Evolutionary conservation across 2,329 filamentous ascomycete species (phyloP).

Genomic region (Sporothrix protearum): DNA sequence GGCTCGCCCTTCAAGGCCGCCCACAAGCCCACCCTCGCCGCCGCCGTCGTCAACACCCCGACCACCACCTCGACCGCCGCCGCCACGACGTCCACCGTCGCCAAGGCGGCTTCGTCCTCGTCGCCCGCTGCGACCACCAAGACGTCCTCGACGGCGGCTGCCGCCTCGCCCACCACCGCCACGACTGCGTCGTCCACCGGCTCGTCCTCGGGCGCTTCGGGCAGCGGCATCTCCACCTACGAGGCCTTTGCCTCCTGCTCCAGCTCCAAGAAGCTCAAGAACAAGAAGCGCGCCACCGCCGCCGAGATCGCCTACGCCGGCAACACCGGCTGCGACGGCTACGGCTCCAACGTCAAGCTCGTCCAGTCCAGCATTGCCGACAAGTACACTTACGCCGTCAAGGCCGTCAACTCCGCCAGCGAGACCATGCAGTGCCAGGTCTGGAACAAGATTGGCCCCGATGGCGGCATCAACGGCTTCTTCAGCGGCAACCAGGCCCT

Average conservation of each 20-base stretch:
- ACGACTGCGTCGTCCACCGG: not conserved
- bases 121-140: not conserved
- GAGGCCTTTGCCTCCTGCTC: slow-evolving; percentile 38
- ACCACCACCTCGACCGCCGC: slow-evolving; percentile 19
- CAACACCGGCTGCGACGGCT: slow-evolving; percentile 44
- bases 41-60: slow-evolving; percentile 11
- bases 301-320: slow-evolving; percentile 47
- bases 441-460: slow-evolving; percentile 53
- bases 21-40: slow-evolving; percentile 29
- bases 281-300: slow-evolving; percentile 46
- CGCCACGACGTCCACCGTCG: slow-evolving; percentile 27
- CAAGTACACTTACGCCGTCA: slow-evolving; percentile 45
- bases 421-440: slow-evolving; percentile 40
- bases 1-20: slow-evolving; percentile 32
- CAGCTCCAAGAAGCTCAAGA: slow-evolving; percentile 12
- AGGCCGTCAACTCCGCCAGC: slow-evolving; percentile 39
- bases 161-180: not conserved
- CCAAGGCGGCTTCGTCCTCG: not conserved
- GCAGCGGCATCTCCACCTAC: slow-evolving; percentile 35
- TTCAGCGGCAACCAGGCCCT: slow-evolving; percentile 41
- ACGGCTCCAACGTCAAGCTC: slow-evolving; percentile 53
- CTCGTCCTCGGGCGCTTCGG: slow-evolving; percentile 59
- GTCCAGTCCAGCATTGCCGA: slow-evolving; percentile 37
- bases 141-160: slow-evolving; percentile 3
- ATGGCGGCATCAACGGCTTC: slow-evolving; percentile 47